These are phyloP conservation scores for Lycium barbarum DNA, from an alignment of 257 asterid species.

Conservation along the genomic window DNA sequence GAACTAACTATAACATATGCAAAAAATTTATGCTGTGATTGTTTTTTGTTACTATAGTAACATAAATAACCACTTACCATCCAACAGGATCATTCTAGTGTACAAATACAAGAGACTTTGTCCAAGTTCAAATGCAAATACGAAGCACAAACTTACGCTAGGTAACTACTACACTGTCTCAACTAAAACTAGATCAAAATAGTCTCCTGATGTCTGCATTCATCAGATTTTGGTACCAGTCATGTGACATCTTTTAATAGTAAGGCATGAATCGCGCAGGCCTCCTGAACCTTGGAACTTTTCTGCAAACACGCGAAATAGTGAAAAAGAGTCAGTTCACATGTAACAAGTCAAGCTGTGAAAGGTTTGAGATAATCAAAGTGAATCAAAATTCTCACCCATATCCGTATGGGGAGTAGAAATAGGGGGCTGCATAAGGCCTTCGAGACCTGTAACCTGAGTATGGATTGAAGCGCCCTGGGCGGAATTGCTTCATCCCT, in stretches of 20 bases:
- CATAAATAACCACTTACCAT: not conserved
- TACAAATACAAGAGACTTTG: not conserved
- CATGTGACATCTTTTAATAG: conserved; percentile 40
- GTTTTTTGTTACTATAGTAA: not conserved
- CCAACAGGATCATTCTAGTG: not conserved
- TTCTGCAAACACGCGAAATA: conserved; percentile 55
- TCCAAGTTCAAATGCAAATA: not conserved
- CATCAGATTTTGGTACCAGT: not conserved
- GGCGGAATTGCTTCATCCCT: conserved; percentile 88
- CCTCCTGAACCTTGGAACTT: conserved; percentile 90
- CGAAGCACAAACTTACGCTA: not conserved
- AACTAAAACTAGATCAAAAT: not conserved
- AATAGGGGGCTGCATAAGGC: conserved; percentile 66
- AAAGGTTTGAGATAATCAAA: not conserved
- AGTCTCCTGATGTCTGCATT: not conserved
- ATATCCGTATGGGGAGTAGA: conserved; percentile 81
- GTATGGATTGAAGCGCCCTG: conserved; percentile 79
- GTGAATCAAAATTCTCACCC: conserved; percentile 53
- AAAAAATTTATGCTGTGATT: not conserved
- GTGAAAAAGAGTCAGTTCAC: not conserved
- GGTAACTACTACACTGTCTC: not conserved
- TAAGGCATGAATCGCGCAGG: conserved; percentile 85
- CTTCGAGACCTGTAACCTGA: conserved; percentile 67
- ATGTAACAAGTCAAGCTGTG: not conserved
- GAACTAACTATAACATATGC: not conserved